Conservation (phyloP, 116 monocot species). For the Thalassia testudinum region DNA sequence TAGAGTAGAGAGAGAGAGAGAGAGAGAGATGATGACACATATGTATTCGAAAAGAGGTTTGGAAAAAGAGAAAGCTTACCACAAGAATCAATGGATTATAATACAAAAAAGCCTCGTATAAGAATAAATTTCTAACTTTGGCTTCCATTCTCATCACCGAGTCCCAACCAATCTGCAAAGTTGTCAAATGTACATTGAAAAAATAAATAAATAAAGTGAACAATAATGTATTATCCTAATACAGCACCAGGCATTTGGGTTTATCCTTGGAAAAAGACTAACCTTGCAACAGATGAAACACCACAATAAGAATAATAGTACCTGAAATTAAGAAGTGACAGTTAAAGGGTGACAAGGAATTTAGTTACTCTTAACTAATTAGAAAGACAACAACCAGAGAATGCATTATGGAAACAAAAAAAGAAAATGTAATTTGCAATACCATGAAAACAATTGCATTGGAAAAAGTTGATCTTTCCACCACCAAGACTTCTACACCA, state of each 20-base stretch:
- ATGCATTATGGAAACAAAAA: too few species aligned
- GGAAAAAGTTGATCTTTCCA: too few species aligned
- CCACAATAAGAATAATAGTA: conserved; percentile 68
- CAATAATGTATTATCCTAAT: not conserved
- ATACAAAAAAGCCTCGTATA: conserved; percentile 95
- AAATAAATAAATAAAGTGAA: not conserved
- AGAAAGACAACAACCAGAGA: too few species aligned
- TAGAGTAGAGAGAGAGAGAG: too few species aligned
- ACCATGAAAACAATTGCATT: too few species aligned
- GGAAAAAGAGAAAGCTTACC: conserved; percentile 57
- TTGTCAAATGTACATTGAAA: not conserved
- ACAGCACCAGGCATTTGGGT: too few species aligned
- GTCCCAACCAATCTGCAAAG: conserved; percentile 56
- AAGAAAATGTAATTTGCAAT: too few species aligned
- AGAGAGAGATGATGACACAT: too few species aligned
- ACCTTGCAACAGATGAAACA: conserved; percentile 83
- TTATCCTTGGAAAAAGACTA: conserved; percentile 10
- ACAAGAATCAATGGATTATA: conserved; percentile 92
- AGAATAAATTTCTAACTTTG: conserved; percentile 72
- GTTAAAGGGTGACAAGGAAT: too few species aligned
- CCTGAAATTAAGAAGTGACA: conserved; percentile 25
- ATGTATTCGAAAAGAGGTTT: too few species aligned
- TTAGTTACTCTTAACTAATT: too few species aligned
- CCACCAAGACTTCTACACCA: too few species aligned
- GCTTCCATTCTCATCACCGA: conserved; percentile 90